Base-by-base conservation (phyloP, 345 rosid genomes). In the Excoecaria cochinchinensis region DNA sequence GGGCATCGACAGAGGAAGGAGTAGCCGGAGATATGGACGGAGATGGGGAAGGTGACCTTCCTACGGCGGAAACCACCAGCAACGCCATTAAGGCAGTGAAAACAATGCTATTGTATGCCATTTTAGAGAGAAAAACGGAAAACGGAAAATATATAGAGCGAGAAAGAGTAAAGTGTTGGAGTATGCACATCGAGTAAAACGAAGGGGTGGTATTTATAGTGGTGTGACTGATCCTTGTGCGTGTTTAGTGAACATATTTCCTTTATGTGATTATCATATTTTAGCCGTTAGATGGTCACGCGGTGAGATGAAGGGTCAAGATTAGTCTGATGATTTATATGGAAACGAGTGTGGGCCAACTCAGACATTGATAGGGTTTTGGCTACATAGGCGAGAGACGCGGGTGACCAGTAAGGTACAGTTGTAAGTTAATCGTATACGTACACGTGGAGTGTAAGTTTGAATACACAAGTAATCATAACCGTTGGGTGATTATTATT, bases 31-130 rank as follows among this genome's bases (percentile, higher is more conserved):
- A 76, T 14, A 81, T 74, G n/a, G 46, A 62, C 0, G 67, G 46
- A 0, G 46, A 25, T 15, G 68, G 47, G 22, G 68, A n/a, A 1
- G 85, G 83, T 64, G 86, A 79, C 39, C 79, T 82, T n/a, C 82
- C 84, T 15, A 71, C 69, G 12, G 73, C 15, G 3, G 63, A 24
- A 1, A 76, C 77, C 1, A 77, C 64, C 15, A 86, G 39, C 22
- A 86, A 44, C 14, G 48, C 39, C 2, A 47, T 48, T 13, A 72
- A 7, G 15, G 44, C 55, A 13, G 60, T 15, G 22, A 60, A 61
- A 31, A 72, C 24, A 72, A 24, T 31, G 4, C 13, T 8, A 7
- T 16, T 14, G 56, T 3, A 31, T 8, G 21, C 67, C 75, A 72
- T 72, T 8, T 12, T 47, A 4, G 24, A 7, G 24, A 59, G 40